Base-by-base conservation (phyloP, 2,329 filamentous ascomycete species). In the Aspergillus sojae region DNA sequence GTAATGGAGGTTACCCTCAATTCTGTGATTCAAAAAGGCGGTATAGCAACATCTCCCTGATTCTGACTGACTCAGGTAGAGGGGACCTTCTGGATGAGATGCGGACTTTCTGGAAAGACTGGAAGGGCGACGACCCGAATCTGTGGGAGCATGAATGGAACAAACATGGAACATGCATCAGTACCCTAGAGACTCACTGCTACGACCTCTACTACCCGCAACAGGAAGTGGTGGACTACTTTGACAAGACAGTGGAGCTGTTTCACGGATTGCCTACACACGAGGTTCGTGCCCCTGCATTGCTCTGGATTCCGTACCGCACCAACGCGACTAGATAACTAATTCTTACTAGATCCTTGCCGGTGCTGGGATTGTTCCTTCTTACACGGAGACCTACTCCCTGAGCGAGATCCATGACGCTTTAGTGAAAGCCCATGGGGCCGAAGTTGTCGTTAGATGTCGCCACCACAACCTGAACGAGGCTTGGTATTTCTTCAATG, bases 81-180 rank as follows among this genome's bases (percentile, higher is more conserved):
- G 80, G 79, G 1, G 84, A 85, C 32, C 82, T 90, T 1, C 80
- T 93, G 1, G 78, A 80, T 2, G 90, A 88, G 73, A 93, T 93
- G 90, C 77, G 84, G 57, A 85, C 80, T 2, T 91, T 89, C 79
- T 93, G 90, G 91, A 89, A 91, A 74, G 87, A 89, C 72, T 86
- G 88, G 76, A 74, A 84, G 56, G 89, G 89, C 61, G 78, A 88
- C 48, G 86, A 90, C 67, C 85, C 89, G 69, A 78, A 78, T 12
- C 86, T 93, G 68, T 93, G 90, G 90, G 81, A 89, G 73, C 89
- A 92, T 75, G 90, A 93, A 76, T 93, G 88, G 87, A 81, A 82
- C 67, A 93, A 91, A 75, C 91, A 93, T 74, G 91, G 91, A 21
- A 89, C 87, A n/a, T 92, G 90, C 78, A 86, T 92, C 67, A 87